Percentiles rank a stretch among this genome's conserved stretches.
Conservation (phyloP, 139 green algal genomes). For the Chlamydomonas eustigma region DNA sequence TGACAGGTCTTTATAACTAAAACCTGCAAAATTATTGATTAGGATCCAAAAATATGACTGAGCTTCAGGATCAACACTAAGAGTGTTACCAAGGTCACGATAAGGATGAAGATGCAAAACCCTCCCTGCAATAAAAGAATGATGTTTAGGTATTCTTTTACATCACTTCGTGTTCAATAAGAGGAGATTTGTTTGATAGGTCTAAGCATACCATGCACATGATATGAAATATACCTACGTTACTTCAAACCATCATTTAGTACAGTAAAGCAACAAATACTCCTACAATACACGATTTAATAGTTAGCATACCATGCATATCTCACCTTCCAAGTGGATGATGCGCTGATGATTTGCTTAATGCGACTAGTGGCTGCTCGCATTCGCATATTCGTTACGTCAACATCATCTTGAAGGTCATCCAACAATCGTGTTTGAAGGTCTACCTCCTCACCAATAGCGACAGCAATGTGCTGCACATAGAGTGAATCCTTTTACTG, state of each 20-base stretch:
- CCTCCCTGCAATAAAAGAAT: constrained; percentile 20
- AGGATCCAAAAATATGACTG: constrained; percentile 7
- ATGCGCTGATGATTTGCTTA: constrained; percentile 18
- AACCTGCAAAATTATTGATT: too few species aligned
- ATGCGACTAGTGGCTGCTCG: constrained; percentile 19
- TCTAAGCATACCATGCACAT: not conserved
- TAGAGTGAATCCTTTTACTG: not conserved
- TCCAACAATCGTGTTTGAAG: constrained; percentile 83
- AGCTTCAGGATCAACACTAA: constrained; percentile 57
- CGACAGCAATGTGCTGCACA: constrained; percentile 75
- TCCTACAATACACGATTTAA: not conserved
- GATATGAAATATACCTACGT: not conserved
- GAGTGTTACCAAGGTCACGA: constrained; percentile 60
- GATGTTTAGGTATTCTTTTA: not conserved
- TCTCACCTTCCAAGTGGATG: constrained; percentile 12
- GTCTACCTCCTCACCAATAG: constrained; percentile 85
- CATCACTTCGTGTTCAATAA: not conserved
- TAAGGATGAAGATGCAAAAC: constrained; percentile 57
- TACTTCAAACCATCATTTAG: not conserved
- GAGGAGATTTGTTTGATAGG: not conserved
- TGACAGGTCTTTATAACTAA: too few species aligned
- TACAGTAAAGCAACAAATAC: constrained; percentile 36
- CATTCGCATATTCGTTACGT: constrained; percentile 54
- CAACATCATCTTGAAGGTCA: constrained; percentile 79
- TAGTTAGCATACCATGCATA: not conserved